These are phyloP conservation scores for Cercospora canescens DNA, from an alignment of 2,329 filamentous ascomycete species.

Conservation along the genomic window DNA sequence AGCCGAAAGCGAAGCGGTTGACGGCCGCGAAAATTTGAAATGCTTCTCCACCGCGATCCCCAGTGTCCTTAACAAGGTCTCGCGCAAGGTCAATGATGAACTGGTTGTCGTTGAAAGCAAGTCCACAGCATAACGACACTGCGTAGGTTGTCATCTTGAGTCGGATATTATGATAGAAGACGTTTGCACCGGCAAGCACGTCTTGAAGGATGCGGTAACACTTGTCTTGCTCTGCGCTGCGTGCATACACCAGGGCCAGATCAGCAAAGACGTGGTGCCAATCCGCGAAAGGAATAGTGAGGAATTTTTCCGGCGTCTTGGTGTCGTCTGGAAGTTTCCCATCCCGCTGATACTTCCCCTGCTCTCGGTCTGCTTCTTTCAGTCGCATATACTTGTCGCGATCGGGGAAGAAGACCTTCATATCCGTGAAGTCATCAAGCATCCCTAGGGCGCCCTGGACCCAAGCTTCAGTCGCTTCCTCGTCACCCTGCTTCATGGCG, in stretches of 20 bases:
- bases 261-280: slow-evolving; percentile 93
- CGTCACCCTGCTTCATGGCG: slow-evolving; percentile 48
- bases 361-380: slow-evolving; percentile 38
- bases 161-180: slow-evolving; percentile 66
- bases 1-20: slow-evolving; percentile 72
- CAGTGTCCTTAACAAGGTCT: slow-evolving; percentile 78
- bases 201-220: slow-evolving; percentile 80
- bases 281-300: slow-evolving; percentile 75
- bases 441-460: slow-evolving; percentile 60
- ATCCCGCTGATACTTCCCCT: slow-evolving; percentile 1
- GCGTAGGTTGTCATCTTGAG: slow-evolving; percentile 32
- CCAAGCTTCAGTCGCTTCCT: slow-evolving; percentile 55
- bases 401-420: slow-evolving; percentile 59
- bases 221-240: slow-evolving; percentile 64
- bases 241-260: slow-evolving; percentile 76
- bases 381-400: slow-evolving; percentile 52
- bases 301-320: slow-evolving; percentile 57
- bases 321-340: slow-evolving; percentile 35
- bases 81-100: slow-evolving; percentile 74
- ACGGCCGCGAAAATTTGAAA: slow-evolving; percentile 81
- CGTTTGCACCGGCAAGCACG: slow-evolving; percentile 71
- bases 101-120: slow-evolving; percentile 75
- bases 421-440: slow-evolving; percentile 61
- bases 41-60: slow-evolving; percentile 69
- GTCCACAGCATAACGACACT: slow-evolving; percentile 62